These are phyloP conservation scores for Cystobasidium onofrii DNA, from an alignment of 768 basidiomycete species.

Conservation along the genomic window DNA sequence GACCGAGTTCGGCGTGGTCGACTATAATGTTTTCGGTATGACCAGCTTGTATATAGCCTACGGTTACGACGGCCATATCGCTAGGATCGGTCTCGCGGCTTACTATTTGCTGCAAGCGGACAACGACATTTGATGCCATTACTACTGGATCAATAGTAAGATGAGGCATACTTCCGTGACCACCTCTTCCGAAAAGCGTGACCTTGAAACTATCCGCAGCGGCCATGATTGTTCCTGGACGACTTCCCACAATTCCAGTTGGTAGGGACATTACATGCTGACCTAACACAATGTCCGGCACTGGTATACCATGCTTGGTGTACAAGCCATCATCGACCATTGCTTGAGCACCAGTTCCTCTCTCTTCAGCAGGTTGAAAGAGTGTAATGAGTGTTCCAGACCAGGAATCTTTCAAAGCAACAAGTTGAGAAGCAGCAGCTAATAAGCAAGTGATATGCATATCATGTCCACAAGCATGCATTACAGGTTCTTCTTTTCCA, in stretches of 20 bases:
- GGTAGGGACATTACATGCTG: conserved; percentile 4
- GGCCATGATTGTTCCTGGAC: conserved; percentile 2
- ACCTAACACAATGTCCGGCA: neutral
- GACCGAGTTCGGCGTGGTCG: neutral
- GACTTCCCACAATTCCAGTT: neutral
- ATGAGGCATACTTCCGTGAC: conserved; percentile 6
- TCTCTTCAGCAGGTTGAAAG: conserved; percentile 7
- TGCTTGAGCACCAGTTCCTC: conserved; percentile 5
- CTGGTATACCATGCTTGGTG: neutral
- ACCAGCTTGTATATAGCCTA: neutral
- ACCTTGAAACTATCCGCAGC: conserved; percentile 9
- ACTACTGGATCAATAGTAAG: conserved; percentile 4
- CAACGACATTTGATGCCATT: conserved; percentile 1
- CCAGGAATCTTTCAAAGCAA: neutral
- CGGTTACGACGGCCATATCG: conserved; percentile 13
- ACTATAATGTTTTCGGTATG: conserved; percentile 2
- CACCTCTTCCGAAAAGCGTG: neutral
- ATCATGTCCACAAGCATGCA: conserved; percentile 19
- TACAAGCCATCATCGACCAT: conserved; percentile 20
- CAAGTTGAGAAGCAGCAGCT: neutral
- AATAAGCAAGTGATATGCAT: conserved; percentile 17
- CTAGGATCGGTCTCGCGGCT: neutral
- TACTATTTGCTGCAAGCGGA: neutral
- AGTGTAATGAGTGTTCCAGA: conserved; percentile 9
- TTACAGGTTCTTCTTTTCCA: neutral